A percentile compares a stretch with the other conserved stretches of the same genome.
These are phyloP conservation scores for Lophiotrema nucula DNA, from an alignment of 495 filamentous ascomycete genomes.

Conservation along the genomic window DNA sequence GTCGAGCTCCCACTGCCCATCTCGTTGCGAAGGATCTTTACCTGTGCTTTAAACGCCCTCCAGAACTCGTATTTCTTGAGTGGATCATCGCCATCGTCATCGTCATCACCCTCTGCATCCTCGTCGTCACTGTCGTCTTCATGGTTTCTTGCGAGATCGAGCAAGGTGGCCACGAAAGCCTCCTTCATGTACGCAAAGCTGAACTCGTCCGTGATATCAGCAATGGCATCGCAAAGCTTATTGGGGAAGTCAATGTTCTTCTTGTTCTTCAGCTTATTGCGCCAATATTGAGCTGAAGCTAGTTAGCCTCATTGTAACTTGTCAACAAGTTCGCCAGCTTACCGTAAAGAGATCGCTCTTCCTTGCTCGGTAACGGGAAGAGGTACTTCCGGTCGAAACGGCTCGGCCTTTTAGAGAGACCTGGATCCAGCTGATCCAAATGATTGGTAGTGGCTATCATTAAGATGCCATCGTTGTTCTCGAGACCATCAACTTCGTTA, in stretches of 20 bases:
- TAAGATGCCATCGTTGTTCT: slow-evolving; percentile 64
- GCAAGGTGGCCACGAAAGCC: slow-evolving; percentile 58
- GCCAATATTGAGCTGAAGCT: slow-evolving; percentile 49
- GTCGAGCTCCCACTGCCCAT: slow-evolving; percentile 43
- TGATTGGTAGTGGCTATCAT: slow-evolving; percentile 67
- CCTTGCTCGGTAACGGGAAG: slow-evolving; percentile 54
- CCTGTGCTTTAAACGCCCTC: slow-evolving; percentile 58
- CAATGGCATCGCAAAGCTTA: slow-evolving; percentile 52
- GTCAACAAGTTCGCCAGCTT: slow-evolving; percentile 6
- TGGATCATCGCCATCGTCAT: slow-evolving; percentile 38
- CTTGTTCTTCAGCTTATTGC: slow-evolving; percentile 53
- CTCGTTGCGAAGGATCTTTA: slow-evolving; percentile 54
- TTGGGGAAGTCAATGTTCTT: slow-evolving; percentile 56
- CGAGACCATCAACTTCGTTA: slow-evolving; percentile 69
- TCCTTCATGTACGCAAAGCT: slow-evolving; percentile 68
- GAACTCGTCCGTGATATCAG: slow-evolving; percentile 59
- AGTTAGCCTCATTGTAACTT: slow-evolving; percentile 36
- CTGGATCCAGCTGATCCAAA: slow-evolving; percentile 49
- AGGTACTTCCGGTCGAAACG: slow-evolving; percentile 66
- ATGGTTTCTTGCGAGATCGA: slow-evolving; percentile 46
- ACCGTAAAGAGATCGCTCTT: slow-evolving; percentile 54
- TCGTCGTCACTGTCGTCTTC: slow-evolving; percentile 35
- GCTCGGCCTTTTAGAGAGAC: slow-evolving; percentile 62
- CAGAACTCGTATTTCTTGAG: slow-evolving; percentile 51
- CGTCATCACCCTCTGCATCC: slow-evolving; percentile 35